Conservation (phyloP, 768 basidiomycete species). For the Dacryopinax spathularia region DNA sequence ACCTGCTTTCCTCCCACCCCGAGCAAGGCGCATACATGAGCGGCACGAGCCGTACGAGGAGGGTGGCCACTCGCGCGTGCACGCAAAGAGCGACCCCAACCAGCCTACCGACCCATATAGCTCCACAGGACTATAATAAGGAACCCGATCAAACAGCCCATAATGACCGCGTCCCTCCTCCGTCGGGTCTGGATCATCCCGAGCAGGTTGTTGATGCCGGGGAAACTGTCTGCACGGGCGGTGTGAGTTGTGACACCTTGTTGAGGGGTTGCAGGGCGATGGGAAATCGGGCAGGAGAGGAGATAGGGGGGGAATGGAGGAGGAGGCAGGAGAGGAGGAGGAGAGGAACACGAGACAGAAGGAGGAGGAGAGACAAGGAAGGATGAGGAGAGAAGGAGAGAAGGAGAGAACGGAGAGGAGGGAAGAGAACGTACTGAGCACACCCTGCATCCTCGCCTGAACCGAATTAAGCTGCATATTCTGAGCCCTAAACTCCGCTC, state of each 20-base stretch:
- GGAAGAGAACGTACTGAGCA: constrained; percentile 59
- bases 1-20: too few species aligned
- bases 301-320: constrained; percentile 4
- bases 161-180: constrained; percentile 74
- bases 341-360: background rate
- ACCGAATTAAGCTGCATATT: constrained; percentile 59
- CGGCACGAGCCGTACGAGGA: too few species aligned
- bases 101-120: constrained; percentile 25
- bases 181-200: constrained; percentile 86
- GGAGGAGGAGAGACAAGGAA: too few species aligned
- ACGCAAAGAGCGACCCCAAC: background rate
- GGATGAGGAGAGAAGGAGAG: too few species aligned
- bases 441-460: constrained; percentile 68
- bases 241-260: background rate
- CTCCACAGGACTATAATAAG: constrained; percentile 52
- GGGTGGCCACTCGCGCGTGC: too few species aligned
- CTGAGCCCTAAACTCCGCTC: constrained; percentile 81
- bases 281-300: background rate
- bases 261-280: too few species aligned
- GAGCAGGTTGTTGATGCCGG: constrained; percentile 84
- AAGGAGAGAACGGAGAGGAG: too few species aligned
- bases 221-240: constrained; percentile 52
- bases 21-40: too few species aligned
- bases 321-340: background rate
- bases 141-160: constrained; percentile 78